Conservation (phyloP, 1,284 basidiomycete genomes). For the Trametes pubescens region DNA sequence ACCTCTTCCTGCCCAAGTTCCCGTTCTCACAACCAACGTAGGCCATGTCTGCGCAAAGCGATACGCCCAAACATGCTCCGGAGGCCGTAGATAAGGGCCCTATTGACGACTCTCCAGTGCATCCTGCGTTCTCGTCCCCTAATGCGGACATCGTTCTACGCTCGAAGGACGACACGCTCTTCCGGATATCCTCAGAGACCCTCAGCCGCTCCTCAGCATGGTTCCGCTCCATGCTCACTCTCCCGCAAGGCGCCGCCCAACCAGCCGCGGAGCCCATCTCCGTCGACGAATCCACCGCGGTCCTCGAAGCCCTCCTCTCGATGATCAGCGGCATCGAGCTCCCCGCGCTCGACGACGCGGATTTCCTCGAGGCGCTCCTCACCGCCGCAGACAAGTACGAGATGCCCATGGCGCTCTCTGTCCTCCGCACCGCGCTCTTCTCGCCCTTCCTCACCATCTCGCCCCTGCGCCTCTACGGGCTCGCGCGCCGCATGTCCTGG, state of each 20-base stretch:
- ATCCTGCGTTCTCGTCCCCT: conserved; percentile 13
- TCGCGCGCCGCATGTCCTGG: conserved; percentile 65
- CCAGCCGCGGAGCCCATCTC: conserved; percentile 49
- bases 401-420: conserved; percentile 62
- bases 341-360: conserved; percentile 53
- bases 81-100: conserved; percentile 7
- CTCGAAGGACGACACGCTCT: conserved; percentile 52
- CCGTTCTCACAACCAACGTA: background rate
- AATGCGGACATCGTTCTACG: conserved; percentile 58
- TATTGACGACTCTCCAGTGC: conserved; percentile 2
- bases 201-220: conserved; percentile 67
- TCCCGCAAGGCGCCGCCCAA: conserved; percentile 49
- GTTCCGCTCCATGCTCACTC: conserved; percentile 61
- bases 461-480: conserved; percentile 57
- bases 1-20: background rate
- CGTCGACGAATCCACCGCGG: conserved; percentile 57
- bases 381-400: conserved; percentile 72
- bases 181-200: conserved; percentile 60
- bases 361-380: conserved; percentile 57
- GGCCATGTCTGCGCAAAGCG: conserved; percentile 15
- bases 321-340: conserved; percentile 64
- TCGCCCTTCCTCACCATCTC: conserved; percentile 56
- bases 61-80: conserved; percentile 11
- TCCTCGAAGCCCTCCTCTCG: conserved; percentile 59
- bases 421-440: conserved; percentile 58